Base-by-base conservation (phyloP, 2,329 filamentous ascomycete species). In the Celoporthe dispersa region DNA sequence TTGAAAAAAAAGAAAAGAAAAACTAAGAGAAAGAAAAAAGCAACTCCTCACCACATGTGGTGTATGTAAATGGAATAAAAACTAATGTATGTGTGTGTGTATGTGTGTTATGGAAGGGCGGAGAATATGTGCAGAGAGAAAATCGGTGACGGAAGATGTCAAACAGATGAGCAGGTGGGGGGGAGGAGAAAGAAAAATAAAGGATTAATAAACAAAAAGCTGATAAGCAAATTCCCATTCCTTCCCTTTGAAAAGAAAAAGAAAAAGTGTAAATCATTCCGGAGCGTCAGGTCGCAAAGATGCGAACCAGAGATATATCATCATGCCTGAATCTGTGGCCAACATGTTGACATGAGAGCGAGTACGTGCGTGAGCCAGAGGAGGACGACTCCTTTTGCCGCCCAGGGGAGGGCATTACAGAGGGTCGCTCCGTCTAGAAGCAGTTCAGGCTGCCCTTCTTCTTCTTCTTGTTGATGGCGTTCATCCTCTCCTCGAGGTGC, bases 361-460 rank as follows among this genome's bases (percentile, higher is more conserved):
- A 48, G 44, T 48, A 48, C 22, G 44, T n/a, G 44, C 44, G 44
- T n/a, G 44, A 48, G 44, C 44, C n/a, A n/a, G n/a, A n/a, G n/a
- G n/a, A n/a, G n/a, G 19, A 48, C 6, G 41, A 48, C 41, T n/a
- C 11, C 37, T 48, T 5, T n/a, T 48, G 9, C 33, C 6, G 3
- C 11, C 44, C 44, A n/a, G 33, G 31, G 28, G 19, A 12, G 53
- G 53, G 55, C 55, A 48, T 5, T 48, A 48, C 44, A 31, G 25
- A 55, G 25, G 44, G 16, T 19, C 51, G 35, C 53, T 48, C 48
- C 51, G 37, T 44, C 81, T 94, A 98, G 86, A 99, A 99, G 87
- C 96, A 99, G 85, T 98, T 98, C 81, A 99, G 87, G 75, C 92
- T 94, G 77, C 92, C 90, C 88, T 97, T 97, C 86, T 94, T 94